Evolutionary conservation across 2,329 filamentous ascomycete species (phyloP).

Genomic region (Zalaria sp.): DNA sequence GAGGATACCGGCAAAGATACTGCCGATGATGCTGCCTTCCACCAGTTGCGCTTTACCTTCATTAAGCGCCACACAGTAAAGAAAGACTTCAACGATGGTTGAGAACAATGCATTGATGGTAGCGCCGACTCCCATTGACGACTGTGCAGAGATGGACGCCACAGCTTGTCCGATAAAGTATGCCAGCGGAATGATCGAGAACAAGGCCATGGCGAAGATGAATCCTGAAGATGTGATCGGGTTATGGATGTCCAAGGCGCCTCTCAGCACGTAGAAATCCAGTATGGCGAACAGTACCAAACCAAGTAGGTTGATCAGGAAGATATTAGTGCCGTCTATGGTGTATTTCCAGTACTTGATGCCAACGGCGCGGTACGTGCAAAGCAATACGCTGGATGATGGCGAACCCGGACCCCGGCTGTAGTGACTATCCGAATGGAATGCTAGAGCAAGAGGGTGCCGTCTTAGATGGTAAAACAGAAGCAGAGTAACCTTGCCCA

Average conservation of each 20-base stretch:
- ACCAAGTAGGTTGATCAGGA: conserved; percentile 90
- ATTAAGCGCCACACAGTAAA: conserved; percentile 87
- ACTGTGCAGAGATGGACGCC: conserved; percentile 95
- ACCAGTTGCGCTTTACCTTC: conserved; percentile 89
- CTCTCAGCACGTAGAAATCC: conserved; percentile 71
- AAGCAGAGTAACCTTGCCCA: conserved; percentile 88
- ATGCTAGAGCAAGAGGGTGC: conserved; percentile 83
- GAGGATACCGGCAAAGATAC: conserved; percentile 91
- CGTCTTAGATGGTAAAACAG: conserved; percentile 83
- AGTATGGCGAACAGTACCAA: conserved; percentile 91
- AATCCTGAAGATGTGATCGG: conserved; percentile 72
- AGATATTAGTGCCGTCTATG: conserved; percentile 95
- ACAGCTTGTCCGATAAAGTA: conserved; percentile 99
- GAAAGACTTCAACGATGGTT: conserved; percentile 90
- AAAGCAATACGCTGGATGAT: conserved; percentile 77
- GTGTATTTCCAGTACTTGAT: conserved; percentile 99
- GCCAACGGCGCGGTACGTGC: conserved; percentile 91
- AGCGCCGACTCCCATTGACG: conserved; percentile 93
- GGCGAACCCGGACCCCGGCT: conserved; percentile 57
- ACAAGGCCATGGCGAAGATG: conserved; percentile 67
- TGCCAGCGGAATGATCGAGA: conserved; percentile 90
- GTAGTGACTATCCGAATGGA: conserved; percentile 72
- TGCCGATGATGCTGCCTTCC: conserved; percentile 92
- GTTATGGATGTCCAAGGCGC: conserved; percentile 53
- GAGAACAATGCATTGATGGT: conserved; percentile 98